Conservation (phyloP, 169 alveolate genomes). For the Eimeria zaria region DNA sequence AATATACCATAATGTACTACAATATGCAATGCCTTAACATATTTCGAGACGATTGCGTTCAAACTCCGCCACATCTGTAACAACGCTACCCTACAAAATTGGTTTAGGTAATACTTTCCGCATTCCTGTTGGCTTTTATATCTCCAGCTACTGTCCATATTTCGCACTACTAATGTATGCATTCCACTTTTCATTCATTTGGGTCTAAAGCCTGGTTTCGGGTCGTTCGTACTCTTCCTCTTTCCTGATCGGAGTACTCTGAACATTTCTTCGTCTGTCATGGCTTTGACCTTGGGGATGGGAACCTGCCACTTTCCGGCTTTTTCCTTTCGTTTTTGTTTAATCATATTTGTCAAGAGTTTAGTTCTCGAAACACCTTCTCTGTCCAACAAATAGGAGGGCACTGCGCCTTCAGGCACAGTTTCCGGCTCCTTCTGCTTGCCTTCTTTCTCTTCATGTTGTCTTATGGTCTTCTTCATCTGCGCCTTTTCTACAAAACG, state of each 20-base stretch:
- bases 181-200: background rate
- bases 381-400: constrained; percentile 99
- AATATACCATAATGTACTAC: background rate
- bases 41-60: too few species aligned
- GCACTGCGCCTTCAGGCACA: constrained; percentile 99
- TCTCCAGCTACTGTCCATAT: background rate
- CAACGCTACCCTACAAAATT: background rate
- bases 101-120: background rate
- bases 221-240: constrained; percentile 84
- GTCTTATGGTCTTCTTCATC: constrained; percentile 96
- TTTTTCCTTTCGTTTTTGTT: constrained; percentile 99
- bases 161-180: background rate
- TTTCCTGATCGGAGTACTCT: constrained; percentile 88
- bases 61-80: background rate
- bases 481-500: constrained; percentile 99
- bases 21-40: too few species aligned
- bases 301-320: constrained; percentile 99
- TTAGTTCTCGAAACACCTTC: constrained; percentile 98
- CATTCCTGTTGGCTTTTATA: background rate
- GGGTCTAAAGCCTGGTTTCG: background rate
- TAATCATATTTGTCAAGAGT: constrained; percentile 98
- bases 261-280: constrained; percentile 95
- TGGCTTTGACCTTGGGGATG: constrained; percentile 97
- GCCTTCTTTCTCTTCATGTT: constrained; percentile 97
- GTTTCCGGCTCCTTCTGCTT: constrained; percentile 90